Base-by-base conservation (phyloP, 345 rosid species). In the Balakata baccata region DNA sequence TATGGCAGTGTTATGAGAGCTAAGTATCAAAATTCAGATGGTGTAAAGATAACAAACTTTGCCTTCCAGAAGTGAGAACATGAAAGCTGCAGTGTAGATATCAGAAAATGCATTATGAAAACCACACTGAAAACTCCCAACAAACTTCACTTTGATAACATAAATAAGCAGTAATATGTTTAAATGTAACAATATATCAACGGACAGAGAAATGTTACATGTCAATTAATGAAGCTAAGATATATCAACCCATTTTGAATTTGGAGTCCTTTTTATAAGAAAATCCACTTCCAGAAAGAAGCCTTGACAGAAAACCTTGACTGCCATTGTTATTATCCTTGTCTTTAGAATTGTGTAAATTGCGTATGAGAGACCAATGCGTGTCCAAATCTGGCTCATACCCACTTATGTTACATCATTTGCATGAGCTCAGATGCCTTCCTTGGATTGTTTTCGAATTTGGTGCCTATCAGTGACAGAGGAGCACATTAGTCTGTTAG, bases 351-450 rank as follows among this genome's bases (percentile, higher is more conserved):
- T 74, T 82, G 72, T 79, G 89, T 75, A 93, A 75, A 39, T 85
- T 89, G 83, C 90, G 87, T 11, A 91, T 90, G 61, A 91, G 80
- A 75, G 97, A 93, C 97, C 94, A 93, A 3, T 90, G 96, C 2
- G 88, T 81, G 53, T 92, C 85, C 39, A 91, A 91, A 77, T 91
- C 96, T 12, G 87, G 87, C 68, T 80, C 83, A 83, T 85, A 79
- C 16, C 96, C 94, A 63, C 78, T 79, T 66, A n/a, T 45, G 79
- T 69, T 86, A 91, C 97, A 91, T 91, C 68, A 79, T 71, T 71
- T 81, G 87, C 86, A 89, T 62, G 37, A 93, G 76, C 73, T 89
- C 87, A 6, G 86, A 86, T 61, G 89, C 91, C 85, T 86, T 89
- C 49, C 73, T 72, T 0, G 81, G 74, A 81, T 89, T 87, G 59